Conservation (phyloP, 768 basidiomycete genomes). For the Psilocybe azurescens region DNA sequence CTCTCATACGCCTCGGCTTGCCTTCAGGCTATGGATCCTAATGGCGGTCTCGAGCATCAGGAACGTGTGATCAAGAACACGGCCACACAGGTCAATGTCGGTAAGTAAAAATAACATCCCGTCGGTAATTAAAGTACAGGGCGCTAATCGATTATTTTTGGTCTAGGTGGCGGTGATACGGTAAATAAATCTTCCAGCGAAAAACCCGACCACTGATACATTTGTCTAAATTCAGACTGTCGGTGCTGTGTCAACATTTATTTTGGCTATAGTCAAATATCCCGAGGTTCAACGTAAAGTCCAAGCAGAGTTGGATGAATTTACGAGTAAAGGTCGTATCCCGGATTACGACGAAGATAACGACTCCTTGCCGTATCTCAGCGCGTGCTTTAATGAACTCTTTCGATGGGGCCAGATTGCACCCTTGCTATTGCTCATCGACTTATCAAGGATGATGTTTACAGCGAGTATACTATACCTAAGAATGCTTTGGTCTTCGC, state of each 20-base stretch:
- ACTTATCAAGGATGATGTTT: slow-evolving; percentile 3
- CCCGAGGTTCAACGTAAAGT: slow-evolving; percentile 10
- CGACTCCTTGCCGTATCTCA: slow-evolving; percentile 8
- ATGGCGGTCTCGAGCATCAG: slow-evolving; percentile 4
- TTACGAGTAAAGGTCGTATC: background rate
- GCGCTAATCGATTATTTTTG: too few relatives aligned
- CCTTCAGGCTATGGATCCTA: slow-evolving; percentile 2
- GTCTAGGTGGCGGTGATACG: background rate
- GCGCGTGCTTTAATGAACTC: slow-evolving; percentile 5
- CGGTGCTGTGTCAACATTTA: background rate
- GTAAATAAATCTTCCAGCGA: background rate
- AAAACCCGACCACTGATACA: too few relatives aligned
- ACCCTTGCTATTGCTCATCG: slow-evolving; percentile 9
- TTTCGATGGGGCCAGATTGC: slow-evolving; percentile 11
- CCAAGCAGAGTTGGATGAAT: slow-evolving; percentile 6
- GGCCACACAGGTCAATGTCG: background rate
- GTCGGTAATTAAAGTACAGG: background rate
- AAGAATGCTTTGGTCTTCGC: slow-evolving; percentile 6
- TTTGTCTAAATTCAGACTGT: background rate
- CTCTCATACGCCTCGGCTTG: slow-evolving; percentile 6
- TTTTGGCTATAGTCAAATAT: slow-evolving; percentile 10
- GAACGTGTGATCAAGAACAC: slow-evolving; percentile 1
- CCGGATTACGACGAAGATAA: slow-evolving; percentile 6
- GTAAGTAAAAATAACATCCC: background rate
- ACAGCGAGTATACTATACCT: slow-evolving; percentile 8